Evolutionary conservation across 805 yeast species (phyloP).

Genomic region (Suhomyces faveliae): DNA sequence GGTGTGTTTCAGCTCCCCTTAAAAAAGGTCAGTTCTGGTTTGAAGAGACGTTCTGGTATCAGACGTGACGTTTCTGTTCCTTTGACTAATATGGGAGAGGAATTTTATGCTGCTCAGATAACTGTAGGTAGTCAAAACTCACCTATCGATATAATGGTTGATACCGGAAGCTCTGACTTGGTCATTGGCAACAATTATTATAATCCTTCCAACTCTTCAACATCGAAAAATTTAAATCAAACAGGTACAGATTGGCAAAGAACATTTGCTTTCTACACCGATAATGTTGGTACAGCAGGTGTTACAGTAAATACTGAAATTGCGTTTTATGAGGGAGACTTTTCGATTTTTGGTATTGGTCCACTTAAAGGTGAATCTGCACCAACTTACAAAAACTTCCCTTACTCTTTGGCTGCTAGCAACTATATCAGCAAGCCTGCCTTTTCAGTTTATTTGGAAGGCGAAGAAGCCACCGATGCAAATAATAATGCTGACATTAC

Average conservation of each 20-base stretch:
- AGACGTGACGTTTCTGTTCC: background rate
- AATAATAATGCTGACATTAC: background rate
- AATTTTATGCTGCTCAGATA: background rate
- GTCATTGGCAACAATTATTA: background rate
- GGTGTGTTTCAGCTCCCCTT: background rate
- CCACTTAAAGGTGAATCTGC: background rate
- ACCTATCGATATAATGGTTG: background rate
- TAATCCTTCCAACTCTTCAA: background rate
- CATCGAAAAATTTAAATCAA: background rate
- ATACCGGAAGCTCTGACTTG: constrained; percentile 2
- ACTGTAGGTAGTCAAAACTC: background rate
- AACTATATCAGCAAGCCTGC: background rate
- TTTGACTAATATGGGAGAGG: background rate
- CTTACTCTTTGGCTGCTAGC: background rate
- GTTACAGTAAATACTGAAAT: background rate
- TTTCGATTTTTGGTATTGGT: background rate
- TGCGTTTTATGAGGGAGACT: background rate
- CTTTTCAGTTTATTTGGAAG: constrained; percentile 1
- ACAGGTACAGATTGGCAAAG: background rate
- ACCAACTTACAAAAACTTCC: background rate
- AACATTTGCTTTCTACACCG: background rate
- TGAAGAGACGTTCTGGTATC: background rate
- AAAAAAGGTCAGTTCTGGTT: background rate
- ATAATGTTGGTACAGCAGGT: background rate
- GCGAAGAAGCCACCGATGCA: background rate